Base-by-base conservation (phyloP, 345 rosid genomes). In the Viola odorata region DNA sequence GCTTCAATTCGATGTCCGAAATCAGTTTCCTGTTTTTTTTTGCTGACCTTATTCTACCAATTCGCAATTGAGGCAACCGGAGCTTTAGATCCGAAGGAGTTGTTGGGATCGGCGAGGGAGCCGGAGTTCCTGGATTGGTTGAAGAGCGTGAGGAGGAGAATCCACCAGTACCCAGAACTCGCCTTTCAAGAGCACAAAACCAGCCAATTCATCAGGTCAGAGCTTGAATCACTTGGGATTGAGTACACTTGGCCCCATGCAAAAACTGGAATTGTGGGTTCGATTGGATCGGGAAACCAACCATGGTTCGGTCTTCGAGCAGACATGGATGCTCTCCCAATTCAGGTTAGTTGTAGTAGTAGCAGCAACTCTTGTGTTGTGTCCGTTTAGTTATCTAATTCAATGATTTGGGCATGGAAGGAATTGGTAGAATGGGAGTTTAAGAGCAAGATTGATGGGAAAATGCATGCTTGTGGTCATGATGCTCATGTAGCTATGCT, bases 391-490 rank as follows among this genome's bases (percentile, higher is more conserved):
- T 6, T 44, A 7, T 11, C 12, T 44, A 11, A 44, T 44, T 3
- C 12, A 12, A 16, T 11, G 12, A 16, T 52, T 41, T 5, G 5
- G 45, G 4, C 1, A 2, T 41, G 44, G 15, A 61, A 82, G 82
- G 84, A 82, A 75, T 23, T 73, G 60, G 79, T 82, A 3, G 79
- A 77, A 8, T 77, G 77, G 81, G 78, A 73, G 45, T 65, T 75
- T 40, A 77, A 80, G 63, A 80, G 84, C 74, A 82, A 71, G 71
- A 59, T 11, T 39, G 36, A 64, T 8, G 82, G 82, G n/a, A 77
- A 80, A 73, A 80, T 80, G 87, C 87, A 80, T 60, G 87, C 87
- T n/a, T 80, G 87, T 57, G 84, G 84, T 32, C 87, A 80, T 40
- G 87, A 82, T 47, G 84, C 66, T 60, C 87, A 79, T 60, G 73